Percentiles rank a stretch among this genome's conserved stretches.
Evolutionary conservation across 2,329 filamentous ascomycete genomes (phyloP).

Genomic region (Amesomyces nigricolor): DNA sequence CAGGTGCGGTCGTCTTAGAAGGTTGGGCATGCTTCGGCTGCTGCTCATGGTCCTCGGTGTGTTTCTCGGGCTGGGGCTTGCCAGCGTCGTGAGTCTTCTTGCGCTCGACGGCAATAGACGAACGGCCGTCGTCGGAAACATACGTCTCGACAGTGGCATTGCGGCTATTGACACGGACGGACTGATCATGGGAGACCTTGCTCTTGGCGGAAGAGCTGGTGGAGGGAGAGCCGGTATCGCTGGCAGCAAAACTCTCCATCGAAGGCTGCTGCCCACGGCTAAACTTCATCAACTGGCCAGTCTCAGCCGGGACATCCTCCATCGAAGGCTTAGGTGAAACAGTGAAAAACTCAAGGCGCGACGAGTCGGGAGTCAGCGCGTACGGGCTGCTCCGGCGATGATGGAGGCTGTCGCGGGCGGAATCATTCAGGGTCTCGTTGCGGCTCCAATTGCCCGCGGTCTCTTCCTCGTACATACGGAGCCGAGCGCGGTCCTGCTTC

Average conservation of each 20-base stretch:
- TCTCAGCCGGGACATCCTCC: neutral
- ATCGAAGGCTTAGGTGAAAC: neutral
- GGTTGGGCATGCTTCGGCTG: neutral
- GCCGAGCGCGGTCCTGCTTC: neutral
- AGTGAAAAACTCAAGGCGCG: neutral
- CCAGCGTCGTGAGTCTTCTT: neutral
- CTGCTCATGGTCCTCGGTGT: neutral
- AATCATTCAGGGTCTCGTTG: neutral
- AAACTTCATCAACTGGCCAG: neutral
- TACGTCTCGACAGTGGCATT: neutral
- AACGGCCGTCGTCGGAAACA: neutral
- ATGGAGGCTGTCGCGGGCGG: neutral
- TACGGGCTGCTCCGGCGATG: constrained; percentile 3
- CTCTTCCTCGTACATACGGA: neutral
- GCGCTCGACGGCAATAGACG: no score
- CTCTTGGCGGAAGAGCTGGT: neutral
- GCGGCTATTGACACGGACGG: neutral
- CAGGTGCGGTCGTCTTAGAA: neutral
- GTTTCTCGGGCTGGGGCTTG: neutral
- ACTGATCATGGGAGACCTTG: neutral
- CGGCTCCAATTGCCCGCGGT: neutral
- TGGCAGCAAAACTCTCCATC: neutral
- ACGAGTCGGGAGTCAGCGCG: neutral
- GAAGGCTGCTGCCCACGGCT: neutral
- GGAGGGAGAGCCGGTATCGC: neutral